Base-by-base conservation (phyloP, 148 eudicot genomes). In the Dysphania ambrosioides region DNA sequence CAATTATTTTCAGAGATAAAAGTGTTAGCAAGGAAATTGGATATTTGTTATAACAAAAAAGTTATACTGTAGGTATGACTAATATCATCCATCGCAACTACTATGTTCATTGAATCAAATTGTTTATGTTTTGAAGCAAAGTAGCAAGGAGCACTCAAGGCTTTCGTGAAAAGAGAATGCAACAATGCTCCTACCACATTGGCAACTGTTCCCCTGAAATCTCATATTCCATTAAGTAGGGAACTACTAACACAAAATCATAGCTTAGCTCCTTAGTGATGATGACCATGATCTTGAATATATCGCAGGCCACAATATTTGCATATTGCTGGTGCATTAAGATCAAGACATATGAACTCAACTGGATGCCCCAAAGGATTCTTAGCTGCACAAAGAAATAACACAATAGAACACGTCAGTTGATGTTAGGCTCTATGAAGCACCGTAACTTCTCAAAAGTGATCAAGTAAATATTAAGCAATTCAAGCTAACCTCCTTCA, bases 291-390 rank as follows among this genome's bases (percentile, higher is more conserved):
- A 73, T 92, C 92, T 85, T 95, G 98, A 75, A 88, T 82, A 58
- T 86, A 95, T 38, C 98, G 96, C 71, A 95, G 72, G 69, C 98
- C 98, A 81, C 98, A 95, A 76, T 95, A 95, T 82, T 95, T 95
- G 96, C 98, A 95, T 72, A 92, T 62, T 68, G 97, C 96, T 38
- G 96, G 97, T 77, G 84, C 85, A 13, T 75, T 87, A 81, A 78
- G 82, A 83, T 95, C 98, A 42, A 95, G 96, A 83, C 98, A 95
- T 83, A 95, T 92, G 82, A 84, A 95, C 78, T 92, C 97, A 71
- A 95, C 85, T 18, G 98, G 98, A 75, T 95, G 98, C 74, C 98
- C 98, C 57, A 95, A 88, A 18, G 97, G 97, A 80, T 94, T 53
- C 61, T 65, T 77, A 80, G 86, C 98, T 95, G 93, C 81, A 77